Percentiles rank a stretch among this genome's conserved stretches.
Evolutionary conservation across 2,329 filamentous ascomycete species (phyloP).

Genomic region (Trichoderma atrobrunneum): DNA sequence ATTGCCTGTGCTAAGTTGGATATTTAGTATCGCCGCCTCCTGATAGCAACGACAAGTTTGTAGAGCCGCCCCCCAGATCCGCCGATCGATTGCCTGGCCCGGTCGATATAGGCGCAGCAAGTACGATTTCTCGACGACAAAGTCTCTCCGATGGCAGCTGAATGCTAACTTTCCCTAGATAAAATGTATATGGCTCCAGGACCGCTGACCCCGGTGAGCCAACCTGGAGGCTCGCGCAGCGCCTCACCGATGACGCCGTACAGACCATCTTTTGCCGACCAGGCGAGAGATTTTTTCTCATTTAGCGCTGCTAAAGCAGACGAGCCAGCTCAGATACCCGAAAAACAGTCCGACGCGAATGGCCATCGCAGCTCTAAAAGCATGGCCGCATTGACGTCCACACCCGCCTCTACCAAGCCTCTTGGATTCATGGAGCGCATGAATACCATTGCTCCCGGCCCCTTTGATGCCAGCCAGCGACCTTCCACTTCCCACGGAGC

Average conservation of each 20-base stretch:
- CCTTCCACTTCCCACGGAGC: constrained; percentile 34
- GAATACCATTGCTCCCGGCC: constrained; percentile 64
- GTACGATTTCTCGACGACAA: constrained; percentile 38
- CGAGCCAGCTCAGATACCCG: constrained; percentile 39
- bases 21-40: constrained; percentile 39
- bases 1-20: constrained; percentile 1
- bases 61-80: constrained; percentile 25
- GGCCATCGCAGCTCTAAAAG: constrained; percentile 41
- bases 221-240: constrained; percentile 56
- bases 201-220: constrained; percentile 63
- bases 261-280: constrained; percentile 43
- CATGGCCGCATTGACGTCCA: neutral
- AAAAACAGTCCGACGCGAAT: constrained; percentile 47
- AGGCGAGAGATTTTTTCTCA: constrained; percentile 44
- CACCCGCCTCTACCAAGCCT: constrained; percentile 7
- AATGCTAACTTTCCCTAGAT: constrained; percentile 43
- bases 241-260: constrained; percentile 61
- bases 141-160: neutral
- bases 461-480: constrained; percentile 54
- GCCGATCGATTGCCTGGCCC: constrained; percentile 43
- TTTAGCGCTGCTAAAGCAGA: constrained; percentile 35
- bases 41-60: constrained; percentile 32
- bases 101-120: constrained; percentile 53
- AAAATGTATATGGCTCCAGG: constrained; percentile 52
- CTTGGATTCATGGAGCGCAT: constrained; percentile 55